Base-by-base conservation (phyloP, 768 basidiomycete genomes). In the Filobasidium wieringae region DNA sequence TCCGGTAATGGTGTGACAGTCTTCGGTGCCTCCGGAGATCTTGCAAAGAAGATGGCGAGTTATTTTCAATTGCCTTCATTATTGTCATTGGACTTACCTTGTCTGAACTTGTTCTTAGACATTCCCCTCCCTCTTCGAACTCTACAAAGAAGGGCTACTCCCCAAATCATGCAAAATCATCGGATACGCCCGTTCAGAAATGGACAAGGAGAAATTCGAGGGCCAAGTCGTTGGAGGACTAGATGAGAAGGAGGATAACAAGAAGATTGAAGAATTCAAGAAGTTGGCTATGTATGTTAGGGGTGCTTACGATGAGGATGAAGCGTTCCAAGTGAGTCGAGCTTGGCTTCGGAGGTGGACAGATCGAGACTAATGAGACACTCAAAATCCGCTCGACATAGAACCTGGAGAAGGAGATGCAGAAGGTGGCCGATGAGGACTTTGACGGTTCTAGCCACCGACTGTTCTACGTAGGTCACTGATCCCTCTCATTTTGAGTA, bases 21-120 rank as follows among this genome's bases (percentile, higher is more conserved):
- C 54, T 64, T 64, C 36, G 63, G 63, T 30, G 63, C 63, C 1
- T 64, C 63, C 5, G 63, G 63, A 1, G 63, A 64, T 49, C 57
- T 64, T 17, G 63, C 63, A 19, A 59, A 58, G 57, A 64, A 64
- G 51, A 61, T 61, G 60, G 59, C 34, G 26, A 57, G 51, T 58
- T 33, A 24, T 31, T 14, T 32, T 34, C 43, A 47, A 47, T 36
- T 53, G 17, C 37, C 39, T 53, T 15, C 34, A 17, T 24, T 39
- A 9, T 30, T 51, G n/a, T 15, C 12, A 29, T 19, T 37, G 26
- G 43, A 34, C 27, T 19, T 26, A 39, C 45, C 50, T 24, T 33
- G 45, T 12, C 17, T 31, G 22, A 34, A 53, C 33, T 11, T 8
- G 53, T 40, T 15, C 39, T 40, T 53, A 51, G 55, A 51, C 53